phyloP scores from a whole-genome alignment of 371 early-diverging fungal genomes.

The Saksenaea oblongispora region DNA sequence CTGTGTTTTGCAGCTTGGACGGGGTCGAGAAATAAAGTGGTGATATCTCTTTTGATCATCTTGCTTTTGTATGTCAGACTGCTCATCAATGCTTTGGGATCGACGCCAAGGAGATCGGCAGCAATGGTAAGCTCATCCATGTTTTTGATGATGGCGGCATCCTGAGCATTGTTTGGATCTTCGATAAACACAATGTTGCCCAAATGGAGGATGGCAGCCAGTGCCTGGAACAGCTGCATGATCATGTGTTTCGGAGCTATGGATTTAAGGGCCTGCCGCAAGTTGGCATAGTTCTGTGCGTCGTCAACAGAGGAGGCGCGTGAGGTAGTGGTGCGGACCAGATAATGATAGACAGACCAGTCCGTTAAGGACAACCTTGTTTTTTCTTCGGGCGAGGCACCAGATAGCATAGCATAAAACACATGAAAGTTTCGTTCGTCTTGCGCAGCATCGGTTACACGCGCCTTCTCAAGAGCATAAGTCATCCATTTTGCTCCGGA shows the following conservation, averaged over 20 bases:
- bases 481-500: constrained; percentile 83
- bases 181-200: constrained; percentile 86
- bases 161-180: constrained; percentile 59
- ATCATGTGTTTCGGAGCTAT: constrained; percentile 72
- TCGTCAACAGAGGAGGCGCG: constrained; percentile 53
- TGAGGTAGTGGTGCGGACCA: constrained; percentile 40
- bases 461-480: constrained; percentile 85
- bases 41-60: constrained; percentile 77
- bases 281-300: constrained; percentile 56
- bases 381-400: constrained; percentile 16
- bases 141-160: constrained; percentile 73
- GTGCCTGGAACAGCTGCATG: constrained; percentile 78
- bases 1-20: constrained; percentile 72
- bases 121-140: constrained; percentile 68
- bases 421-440: constrained; percentile 91
- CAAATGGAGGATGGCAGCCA: constrained; percentile 88
- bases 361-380: constrained; percentile 21
- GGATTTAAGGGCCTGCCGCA: constrained; percentile 76
- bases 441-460: constrained; percentile 61
- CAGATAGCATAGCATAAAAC: constrained; percentile 80
- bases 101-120: constrained; percentile 85
- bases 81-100: constrained; percentile 69
- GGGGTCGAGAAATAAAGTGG: constrained; percentile 82
- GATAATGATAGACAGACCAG: constrained; percentile 34
- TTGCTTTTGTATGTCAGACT: constrained; percentile 82